Base-by-base conservation (phyloP, 345 rosid species). In the Rhodamnia argentea region DNA sequence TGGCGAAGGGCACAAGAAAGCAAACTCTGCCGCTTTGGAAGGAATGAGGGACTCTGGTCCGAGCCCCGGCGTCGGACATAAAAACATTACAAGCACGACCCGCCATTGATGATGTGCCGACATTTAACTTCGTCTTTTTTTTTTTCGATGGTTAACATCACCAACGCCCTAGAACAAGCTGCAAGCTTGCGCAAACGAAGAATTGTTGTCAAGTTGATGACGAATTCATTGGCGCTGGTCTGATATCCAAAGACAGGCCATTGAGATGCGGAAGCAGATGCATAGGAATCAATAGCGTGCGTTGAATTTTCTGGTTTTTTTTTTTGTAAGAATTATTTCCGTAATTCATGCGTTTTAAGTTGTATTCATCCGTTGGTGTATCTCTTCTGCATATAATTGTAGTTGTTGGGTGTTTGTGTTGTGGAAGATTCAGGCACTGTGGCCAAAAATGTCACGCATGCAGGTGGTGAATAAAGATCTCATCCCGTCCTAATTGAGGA, bases 11-110 rank as follows among this genome's bases (percentile, higher is more conserved):
- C 94, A 93, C 88, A 86, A 62, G 84, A 88, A 47, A 82, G 86
- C 83, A 18, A 85, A 89, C 37, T 29, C 86, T 7, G 51, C 12
- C 2, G 84, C 87, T 22, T 62, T 90, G 5, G 90, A 90, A 23
- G 90, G 85, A 75, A 91, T 85, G 20, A 90, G 88, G 82, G 50
- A 90, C 16, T 89, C 93, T 0, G 93, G 95, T 40, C 87, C 91
- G 4, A 90, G 89, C 83, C 85, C 92, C 10, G 88, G 91, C 11
- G 85, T 89, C 10, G 94, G 94, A 70, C 89, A 93, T 87, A 18
- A 70, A 83, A 81, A 85, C 62, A 59, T 16, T 60, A 62, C 32
- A 16, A 10, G 42, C 52, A 9, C 81, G 4, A 52, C 26, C 0
- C 20, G 1, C 26, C 37, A 13, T 53, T 58, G 37, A 40, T n/a